Evolutionary conservation across 2,329 filamentous ascomycete species (phyloP).

Genomic region (Colletotrichum graminicola): DNA sequence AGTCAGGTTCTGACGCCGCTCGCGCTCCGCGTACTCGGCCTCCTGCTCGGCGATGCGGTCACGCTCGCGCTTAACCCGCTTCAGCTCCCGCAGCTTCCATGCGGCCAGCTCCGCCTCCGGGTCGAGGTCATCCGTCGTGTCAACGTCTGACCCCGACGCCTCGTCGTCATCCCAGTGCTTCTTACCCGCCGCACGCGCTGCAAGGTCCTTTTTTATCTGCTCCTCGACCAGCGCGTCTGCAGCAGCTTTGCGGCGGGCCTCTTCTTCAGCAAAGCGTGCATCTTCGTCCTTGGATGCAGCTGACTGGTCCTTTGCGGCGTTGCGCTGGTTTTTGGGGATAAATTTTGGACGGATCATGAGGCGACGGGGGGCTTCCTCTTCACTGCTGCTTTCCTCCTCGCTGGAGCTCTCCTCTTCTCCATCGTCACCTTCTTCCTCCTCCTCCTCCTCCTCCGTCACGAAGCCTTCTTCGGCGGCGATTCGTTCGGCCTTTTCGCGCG

Average conservation of each 20-base stretch:
- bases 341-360: conserved; percentile 75
- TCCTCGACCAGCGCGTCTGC: conserved; percentile 87
- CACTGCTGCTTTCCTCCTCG: conserved; percentile 62
- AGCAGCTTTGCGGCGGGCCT: conserved; percentile 75
- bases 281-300: conserved; percentile 50
- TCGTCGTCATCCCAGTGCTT: conserved; percentile 88
- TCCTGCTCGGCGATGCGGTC: conserved; percentile 87
- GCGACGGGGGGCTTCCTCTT: conserved; percentile 68
- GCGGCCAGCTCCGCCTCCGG: conserved; percentile 89
- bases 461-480: conserved; percentile 72
- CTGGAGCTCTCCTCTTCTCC: conserved; percentile 50
- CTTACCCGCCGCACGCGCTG: conserved; percentile 79
- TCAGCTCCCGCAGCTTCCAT: conserved; percentile 93
- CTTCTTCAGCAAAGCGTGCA: conserved; percentile 64
- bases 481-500: conserved; percentile 63
- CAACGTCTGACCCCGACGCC: conserved; percentile 75
- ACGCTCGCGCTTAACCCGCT: conserved; percentile 87
- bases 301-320: conserved; percentile 47
- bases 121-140: conserved; percentile 89
- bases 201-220: conserved; percentile 85
- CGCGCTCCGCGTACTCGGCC: conserved; percentile 87
- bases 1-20: conserved; percentile 87
- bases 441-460: conserved; percentile 68
- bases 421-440: conserved; percentile 56
- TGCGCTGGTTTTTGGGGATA: conserved; percentile 69